Conservation (phyloP, 441 rosid species). For the Euphorbia schlechtendalii region DNA sequence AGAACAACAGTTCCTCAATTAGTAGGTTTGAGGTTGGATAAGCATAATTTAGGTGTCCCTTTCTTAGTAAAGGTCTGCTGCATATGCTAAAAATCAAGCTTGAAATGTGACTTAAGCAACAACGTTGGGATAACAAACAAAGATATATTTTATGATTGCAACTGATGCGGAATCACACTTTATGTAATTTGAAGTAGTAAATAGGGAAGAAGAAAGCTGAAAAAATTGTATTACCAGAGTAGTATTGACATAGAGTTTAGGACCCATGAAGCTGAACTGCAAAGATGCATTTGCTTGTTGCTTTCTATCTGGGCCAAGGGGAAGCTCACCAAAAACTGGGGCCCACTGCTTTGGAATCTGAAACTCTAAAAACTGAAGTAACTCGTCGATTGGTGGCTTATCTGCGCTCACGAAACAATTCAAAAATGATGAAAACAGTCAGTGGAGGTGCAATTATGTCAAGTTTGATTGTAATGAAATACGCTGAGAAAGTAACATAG, state of each 20-base stretch:
- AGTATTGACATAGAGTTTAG: slow-evolving; percentile 87
- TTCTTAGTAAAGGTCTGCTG: neutral
- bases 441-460: too few relatives aligned
- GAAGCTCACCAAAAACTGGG: slow-evolving; percentile 87
- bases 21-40: neutral
- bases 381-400: slow-evolving; percentile 85
- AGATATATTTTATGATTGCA: neutral
- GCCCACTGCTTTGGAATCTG: slow-evolving; percentile 98
- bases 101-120: too few relatives aligned
- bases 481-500: neutral
- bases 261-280: slow-evolving; percentile 87
- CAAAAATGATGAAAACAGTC: neutral
- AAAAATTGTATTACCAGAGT: slow-evolving; percentile 42
- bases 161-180: neutral
- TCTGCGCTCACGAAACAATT: slow-evolving; percentile 32
- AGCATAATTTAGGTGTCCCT: neutral
- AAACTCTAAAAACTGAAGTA: slow-evolving; percentile 90
- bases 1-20: neutral
- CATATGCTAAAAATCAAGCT: neutral
- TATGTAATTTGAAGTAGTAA: neutral
- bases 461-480: neutral
- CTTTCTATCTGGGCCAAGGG: slow-evolving; percentile 81
- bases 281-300: slow-evolving; percentile 63
- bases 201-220: neutral
- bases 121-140: neutral